Evolutionary conservation across 2,329 filamentous ascomycete species (phyloP).

Genomic region (Ascochyta fabae): DNA sequence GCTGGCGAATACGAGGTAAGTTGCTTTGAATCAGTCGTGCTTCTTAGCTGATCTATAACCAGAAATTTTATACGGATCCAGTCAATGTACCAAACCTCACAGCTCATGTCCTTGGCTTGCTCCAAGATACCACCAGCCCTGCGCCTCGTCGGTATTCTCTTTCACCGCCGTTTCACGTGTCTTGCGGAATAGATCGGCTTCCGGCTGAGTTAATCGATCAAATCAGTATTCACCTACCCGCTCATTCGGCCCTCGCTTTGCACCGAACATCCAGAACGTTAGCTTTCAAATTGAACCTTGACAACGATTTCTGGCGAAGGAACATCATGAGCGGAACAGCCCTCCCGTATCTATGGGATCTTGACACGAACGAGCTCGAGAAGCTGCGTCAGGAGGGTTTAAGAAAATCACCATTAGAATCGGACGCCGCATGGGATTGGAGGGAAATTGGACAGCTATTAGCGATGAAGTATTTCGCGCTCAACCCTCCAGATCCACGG

Average conservation of each 20-base stretch:
- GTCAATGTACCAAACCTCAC: conserved; percentile 17
- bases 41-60: neutral
- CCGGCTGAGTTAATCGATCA: conserved; percentile 10
- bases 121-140: conserved; percentile 16
- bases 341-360: conserved; percentile 35
- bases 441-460: conserved; percentile 23
- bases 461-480: conserved; percentile 21
- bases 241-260: conserved; percentile 22
- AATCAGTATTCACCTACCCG: conserved; percentile 20
- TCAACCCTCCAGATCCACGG: conserved; percentile 16
- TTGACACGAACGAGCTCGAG: conserved; percentile 23
- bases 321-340: conserved; percentile 27
- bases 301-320: conserved; percentile 36
- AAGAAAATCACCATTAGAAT: conserved; percentile 1
- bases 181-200: neutral
- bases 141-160: neutral
- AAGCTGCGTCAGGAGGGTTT: neutral
- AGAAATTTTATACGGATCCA: conserved; percentile 38
- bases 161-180: neutral
- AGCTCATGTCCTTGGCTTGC: conserved; percentile 17
- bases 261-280: conserved; percentile 29
- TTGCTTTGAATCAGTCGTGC: neutral
- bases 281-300: conserved; percentile 25
- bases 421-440: conserved; percentile 25
- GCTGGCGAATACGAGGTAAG: conserved; percentile 32